Evolutionary conservation across 1,284 basidiomycete species (phyloP), one percentile per base, ranked within the genome.

Genomic region (Pseudomicrostroma phylloplanum): DNA sequence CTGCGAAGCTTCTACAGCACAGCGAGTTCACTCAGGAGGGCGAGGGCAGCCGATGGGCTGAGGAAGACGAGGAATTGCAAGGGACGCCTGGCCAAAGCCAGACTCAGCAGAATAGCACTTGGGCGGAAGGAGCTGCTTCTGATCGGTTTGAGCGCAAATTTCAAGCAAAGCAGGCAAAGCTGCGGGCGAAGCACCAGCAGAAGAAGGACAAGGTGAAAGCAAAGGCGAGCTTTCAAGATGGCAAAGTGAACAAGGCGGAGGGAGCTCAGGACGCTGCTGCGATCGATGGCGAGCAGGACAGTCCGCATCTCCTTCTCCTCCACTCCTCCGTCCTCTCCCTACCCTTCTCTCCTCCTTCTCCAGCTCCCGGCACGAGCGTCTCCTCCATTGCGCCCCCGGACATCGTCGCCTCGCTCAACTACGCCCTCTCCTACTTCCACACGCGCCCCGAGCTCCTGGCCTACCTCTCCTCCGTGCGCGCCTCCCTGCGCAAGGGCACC

Each of bases 391-490:
- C 65, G 21, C 41, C 62, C n/a, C 72, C 72, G 7, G 72, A 74
- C 41, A 25, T 74, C 15, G 64, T 74, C 11, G 72, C 72, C 4
- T 63, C 72, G 41, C 68, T 71, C 25, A 74, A 74, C 62, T 74
- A 74, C 55, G 72, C 72, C 13, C 66, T 74, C 58, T 69, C 68
- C 21, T 74, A 74, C 60, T 74, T 74, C 46, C 72, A 74, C 62
- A 64, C 65, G 41, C 69, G 72, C 13, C 55, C 63, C 1, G 67
- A 65, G 36, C 62, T 74, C 42, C 19, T 73, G 4, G 57, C 54
- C 9, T 74, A 74, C 56, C 58, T 74, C 23, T 41, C 39, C 6
- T 48, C 66, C 43, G 67, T 66, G 3, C 58, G 60, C 13, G 30
- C 54, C 9, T 69, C 65, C 12, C 58, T 74, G 41, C 64, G 72